Percentiles rank a stretch among this genome's conserved stretches.
Evolutionary conservation across 345 rosid species (phyloP).

Genomic region (Turritis glabra): DNA sequence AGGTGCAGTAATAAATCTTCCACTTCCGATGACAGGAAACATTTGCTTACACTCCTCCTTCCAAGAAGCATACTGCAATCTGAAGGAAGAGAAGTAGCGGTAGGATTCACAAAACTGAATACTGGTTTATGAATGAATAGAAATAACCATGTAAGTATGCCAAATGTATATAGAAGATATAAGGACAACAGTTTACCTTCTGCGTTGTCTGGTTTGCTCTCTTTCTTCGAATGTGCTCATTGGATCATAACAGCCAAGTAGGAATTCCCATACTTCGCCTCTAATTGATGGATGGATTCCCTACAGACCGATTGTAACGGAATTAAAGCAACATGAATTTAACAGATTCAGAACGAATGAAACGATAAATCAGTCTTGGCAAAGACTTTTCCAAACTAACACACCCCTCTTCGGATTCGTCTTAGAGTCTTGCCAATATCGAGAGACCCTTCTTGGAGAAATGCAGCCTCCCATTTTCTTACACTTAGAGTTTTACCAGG

Average conservation of each 20-base stretch:
- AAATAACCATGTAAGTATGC: not conserved
- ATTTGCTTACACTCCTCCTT: conserved; percentile 71
- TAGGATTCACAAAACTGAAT: not conserved
- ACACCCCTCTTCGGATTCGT: conserved; percentile 89
- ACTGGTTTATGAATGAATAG: not conserved
- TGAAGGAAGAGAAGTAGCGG: conserved; percentile 37
- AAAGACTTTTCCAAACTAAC: conserved; percentile 10
- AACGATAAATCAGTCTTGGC: not conserved
- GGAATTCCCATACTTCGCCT: conserved; percentile 98
- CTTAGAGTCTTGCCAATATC: conserved; percentile 80
- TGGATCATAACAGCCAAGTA: conserved; percentile 92
- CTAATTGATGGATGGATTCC: conserved; percentile 97
- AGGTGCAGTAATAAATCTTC: conserved; percentile 84
- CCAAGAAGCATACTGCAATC: conserved; percentile 75
- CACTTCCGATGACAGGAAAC: conserved; percentile 89
- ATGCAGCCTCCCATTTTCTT: conserved; percentile 92
- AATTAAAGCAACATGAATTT: not conserved
- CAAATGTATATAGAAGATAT: conserved; percentile 3
- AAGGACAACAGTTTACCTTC: conserved; percentile 56
- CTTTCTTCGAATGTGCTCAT: conserved; percentile 84
- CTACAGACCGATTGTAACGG: conserved; percentile 37
- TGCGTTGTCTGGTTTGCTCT: conserved; percentile 62
- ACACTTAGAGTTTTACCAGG: conserved; percentile 89
- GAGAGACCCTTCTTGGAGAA: conserved; percentile 74
- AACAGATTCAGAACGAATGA: not conserved